Evolutionary conservation across 208 protist genomes (phyloP).

Genomic region (Strigomonas galati): DNA sequence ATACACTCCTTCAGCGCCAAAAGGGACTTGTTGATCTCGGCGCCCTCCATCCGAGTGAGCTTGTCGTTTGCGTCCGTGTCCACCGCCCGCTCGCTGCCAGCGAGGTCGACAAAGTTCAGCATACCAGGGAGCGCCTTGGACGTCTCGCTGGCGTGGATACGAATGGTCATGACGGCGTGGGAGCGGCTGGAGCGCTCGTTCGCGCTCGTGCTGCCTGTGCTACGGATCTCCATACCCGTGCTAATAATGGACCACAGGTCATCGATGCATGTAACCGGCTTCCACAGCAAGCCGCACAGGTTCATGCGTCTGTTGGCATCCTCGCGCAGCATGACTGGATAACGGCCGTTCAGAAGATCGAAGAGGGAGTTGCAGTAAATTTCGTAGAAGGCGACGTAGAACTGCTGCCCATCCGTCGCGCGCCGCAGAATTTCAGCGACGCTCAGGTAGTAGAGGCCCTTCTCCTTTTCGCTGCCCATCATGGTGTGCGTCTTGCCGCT

Average conservation of each 20-base stretch:
- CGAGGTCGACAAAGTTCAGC: slow-evolving; percentile 97
- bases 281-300: slow-evolving; percentile 89
- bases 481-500: slow-evolving; percentile 95
- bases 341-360: slow-evolving; percentile 90
- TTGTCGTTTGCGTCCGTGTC: slow-evolving; percentile 90
- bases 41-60: slow-evolving; percentile 94
- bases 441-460: slow-evolving; percentile 91
- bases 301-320: slow-evolving; percentile 87
- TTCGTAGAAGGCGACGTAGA: slow-evolving; percentile 90
- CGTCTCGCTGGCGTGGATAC: slow-evolving; percentile 32
- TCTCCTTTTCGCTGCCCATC: slow-evolving; percentile 64
- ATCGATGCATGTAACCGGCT: slow-evolving; percentile 35
- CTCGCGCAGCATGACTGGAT: slow-evolving; percentile 87
- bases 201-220: slow-evolving; percentile 84
- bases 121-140: slow-evolving; percentile 54
- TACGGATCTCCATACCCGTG: slow-evolving; percentile 75
- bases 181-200: slow-evolving; percentile 88
- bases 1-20: slow-evolving; percentile 99
- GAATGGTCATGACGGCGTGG: slow-evolving; percentile 83
- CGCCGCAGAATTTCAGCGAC: slow-evolving; percentile 87
- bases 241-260: slow-evolving; percentile 75
- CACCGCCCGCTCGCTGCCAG: slow-evolving; percentile 94
- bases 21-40: slow-evolving; percentile 99
- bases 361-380: slow-evolving; percentile 96
- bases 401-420: slow-evolving; percentile 32